Percentiles rank a stretch among this genome's conserved stretches.
Conservation (phyloP, 2,329 filamentous ascomycete species). For the Cladosporium cucumerinum region DNA sequence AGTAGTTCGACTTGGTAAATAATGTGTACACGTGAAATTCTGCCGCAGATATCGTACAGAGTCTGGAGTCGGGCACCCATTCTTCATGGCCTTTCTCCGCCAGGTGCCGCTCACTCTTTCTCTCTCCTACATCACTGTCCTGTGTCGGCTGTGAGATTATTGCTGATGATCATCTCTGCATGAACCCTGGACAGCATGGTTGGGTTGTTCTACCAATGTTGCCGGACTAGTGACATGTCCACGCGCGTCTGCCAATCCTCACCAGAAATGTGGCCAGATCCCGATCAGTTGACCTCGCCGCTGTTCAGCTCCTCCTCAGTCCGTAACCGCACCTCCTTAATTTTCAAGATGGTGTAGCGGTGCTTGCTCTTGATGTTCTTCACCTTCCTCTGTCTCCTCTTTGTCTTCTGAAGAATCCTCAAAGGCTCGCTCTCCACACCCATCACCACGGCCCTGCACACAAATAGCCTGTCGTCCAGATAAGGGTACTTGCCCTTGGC, state of each 20-base stretch:
- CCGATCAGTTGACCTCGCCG: not conserved
- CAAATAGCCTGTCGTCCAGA: slow-evolving; percentile 78
- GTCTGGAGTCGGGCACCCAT: not conserved
- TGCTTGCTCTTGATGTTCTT: slow-evolving; percentile 87
- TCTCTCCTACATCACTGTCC: not conserved
- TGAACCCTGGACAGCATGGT: not conserved
- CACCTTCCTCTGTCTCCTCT: slow-evolving; percentile 62
- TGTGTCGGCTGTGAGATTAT: not conserved
- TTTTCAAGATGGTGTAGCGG: slow-evolving; percentile 77
- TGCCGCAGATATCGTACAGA: slow-evolving; percentile 14
- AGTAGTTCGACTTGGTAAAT: not conserved
- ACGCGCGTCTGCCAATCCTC: not conserved
- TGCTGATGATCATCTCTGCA: not conserved
- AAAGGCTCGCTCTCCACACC: slow-evolving; percentile 72
- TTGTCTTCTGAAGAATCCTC: slow-evolving; percentile 56
- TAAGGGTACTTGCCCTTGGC: slow-evolving; percentile 47
- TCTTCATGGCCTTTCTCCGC: not conserved
- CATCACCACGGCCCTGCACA: slow-evolving; percentile 79
- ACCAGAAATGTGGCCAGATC: not conserved
- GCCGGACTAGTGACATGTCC: not conserved
- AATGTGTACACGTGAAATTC: slow-evolving; percentile 8
- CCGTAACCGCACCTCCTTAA: slow-evolving; percentile 75
- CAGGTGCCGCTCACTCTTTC: not conserved
- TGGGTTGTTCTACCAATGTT: not conserved
- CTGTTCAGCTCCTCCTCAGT: slow-evolving; percentile 25